Base-by-base conservation (phyloP, 345 rosid species). In the Linum trigynum region DNA sequence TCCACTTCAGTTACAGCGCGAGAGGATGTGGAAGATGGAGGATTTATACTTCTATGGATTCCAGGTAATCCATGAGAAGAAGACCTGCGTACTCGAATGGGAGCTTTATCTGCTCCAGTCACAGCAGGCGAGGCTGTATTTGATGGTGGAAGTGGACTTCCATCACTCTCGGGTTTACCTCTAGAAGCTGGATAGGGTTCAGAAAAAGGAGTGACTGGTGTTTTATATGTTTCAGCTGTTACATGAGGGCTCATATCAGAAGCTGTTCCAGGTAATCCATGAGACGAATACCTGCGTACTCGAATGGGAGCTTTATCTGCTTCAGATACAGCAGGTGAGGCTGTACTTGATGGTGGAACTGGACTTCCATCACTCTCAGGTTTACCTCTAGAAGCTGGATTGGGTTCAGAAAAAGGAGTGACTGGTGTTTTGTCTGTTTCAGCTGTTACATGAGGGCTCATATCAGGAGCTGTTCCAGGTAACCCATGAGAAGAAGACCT, bases 131-230 rank as follows among this genome's bases (percentile, higher is more conserved):
- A 62, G 11, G 70, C 17, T 9, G 3, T 55, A 55, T 15, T 16
- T 16, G 66, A 10, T 38, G 55, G 58, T 16, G 23, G 8, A 35
- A 60, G 15, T 10, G 57, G 55, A 15, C 43, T 37, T 37, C 72
- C 57, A 67, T 55, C 63, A 73, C 61, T 70, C 60, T 57, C 66
- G 51, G 69, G 71, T 73, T 71, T 74, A 70, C 79, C 82, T 71
- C 78, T 85, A 67, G 59, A 55, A 67, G n/a, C 67, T 41, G 72
- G 50, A 64, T 51, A 80, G 14, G 53, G 11, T 48, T 7, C 32
- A 23, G 32, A 23, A 23, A 23, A 23, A 23, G 32, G 32, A 23
- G 32, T 23, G 32, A 23, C 37, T 23, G 39, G 38, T 36, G 62
- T 32, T 59, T 15, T 62, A 4, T 41, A 23, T 23, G 48, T 14